Conservation (phyloP, 2,329 filamentous ascomycete genomes). For the Juglanconis juglandina region DNA sequence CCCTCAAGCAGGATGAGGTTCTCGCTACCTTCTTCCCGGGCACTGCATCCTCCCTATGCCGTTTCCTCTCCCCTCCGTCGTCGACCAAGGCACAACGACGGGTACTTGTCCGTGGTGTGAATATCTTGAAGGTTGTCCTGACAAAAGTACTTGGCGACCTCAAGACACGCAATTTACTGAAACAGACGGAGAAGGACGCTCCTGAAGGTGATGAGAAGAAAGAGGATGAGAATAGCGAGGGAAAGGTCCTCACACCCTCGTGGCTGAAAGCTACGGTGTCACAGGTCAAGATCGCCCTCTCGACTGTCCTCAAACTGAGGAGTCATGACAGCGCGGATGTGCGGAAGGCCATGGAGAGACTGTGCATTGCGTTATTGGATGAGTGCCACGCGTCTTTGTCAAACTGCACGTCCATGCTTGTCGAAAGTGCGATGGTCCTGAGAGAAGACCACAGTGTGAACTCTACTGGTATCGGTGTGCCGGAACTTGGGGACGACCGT, state of each 20-base stretch:
- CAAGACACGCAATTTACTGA: slow-evolving; percentile 45
- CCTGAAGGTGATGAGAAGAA: slow-evolving; percentile 23
- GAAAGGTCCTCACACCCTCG: slow-evolving; percentile 41
- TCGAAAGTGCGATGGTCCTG: slow-evolving; percentile 78
- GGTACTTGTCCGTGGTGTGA: slow-evolving; percentile 61
- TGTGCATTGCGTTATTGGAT: slow-evolving; percentile 75
- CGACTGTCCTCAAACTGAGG: slow-evolving; percentile 72
- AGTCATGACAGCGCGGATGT: slow-evolving; percentile 69
- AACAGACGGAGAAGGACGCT: slow-evolving; percentile 26
- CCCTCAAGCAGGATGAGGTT: slow-evolving; percentile 68
- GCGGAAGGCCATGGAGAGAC: slow-evolving; percentile 59
- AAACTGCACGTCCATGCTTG: slow-evolving; percentile 66
- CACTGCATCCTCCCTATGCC: slow-evolving; percentile 77
- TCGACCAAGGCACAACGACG: slow-evolving; percentile 52
- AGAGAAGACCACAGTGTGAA: slow-evolving; percentile 42
- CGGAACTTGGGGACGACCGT: slow-evolving; percentile 19
- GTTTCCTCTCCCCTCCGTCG: slow-evolving; percentile 66
- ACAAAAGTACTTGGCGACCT: slow-evolving; percentile 57
- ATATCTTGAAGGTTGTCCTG: slow-evolving; percentile 54
- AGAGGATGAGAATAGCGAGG: slow-evolving; percentile 27
- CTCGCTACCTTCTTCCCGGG: slow-evolving; percentile 85
- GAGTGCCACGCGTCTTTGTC: slow-evolving; percentile 72
- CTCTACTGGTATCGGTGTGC: slow-evolving; percentile 7
- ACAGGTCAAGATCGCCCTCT: slow-evolving; percentile 80
- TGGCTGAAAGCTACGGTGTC: slow-evolving; percentile 80